Conservation (phyloP, 164 flowering plant species). For the Annona squamosa region DNA sequence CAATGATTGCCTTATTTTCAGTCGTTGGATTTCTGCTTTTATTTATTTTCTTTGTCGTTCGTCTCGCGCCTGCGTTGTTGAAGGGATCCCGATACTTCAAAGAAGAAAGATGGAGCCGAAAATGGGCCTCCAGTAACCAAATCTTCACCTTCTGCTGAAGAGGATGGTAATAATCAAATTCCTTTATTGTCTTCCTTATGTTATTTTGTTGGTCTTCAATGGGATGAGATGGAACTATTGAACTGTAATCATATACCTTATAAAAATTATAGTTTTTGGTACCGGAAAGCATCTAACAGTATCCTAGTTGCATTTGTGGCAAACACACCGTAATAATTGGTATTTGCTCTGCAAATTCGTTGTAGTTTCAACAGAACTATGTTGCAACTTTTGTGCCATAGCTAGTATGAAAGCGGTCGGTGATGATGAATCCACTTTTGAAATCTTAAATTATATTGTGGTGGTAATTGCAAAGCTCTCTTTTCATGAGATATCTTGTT, state of each 20-base stretch:
- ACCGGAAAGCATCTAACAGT: background rate
- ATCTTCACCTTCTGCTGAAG: conserved; percentile 4
- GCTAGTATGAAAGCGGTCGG: too few species aligned
- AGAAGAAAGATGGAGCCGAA: conserved; percentile 3
- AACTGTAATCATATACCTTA: too few species aligned
- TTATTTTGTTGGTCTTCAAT: background rate
- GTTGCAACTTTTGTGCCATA: too few species aligned
- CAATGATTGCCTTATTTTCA: background rate
- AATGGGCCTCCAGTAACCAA: background rate
- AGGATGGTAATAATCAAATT: conserved; percentile 1
- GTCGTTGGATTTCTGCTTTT: background rate
- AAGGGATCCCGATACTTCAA: background rate
- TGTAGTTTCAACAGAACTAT: too few species aligned
- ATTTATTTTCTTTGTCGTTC: background rate
- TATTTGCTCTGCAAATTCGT: too few species aligned
- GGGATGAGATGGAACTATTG: too few species aligned
- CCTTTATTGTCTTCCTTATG: background rate
- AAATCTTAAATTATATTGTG: background rate
- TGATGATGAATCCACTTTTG: background rate
- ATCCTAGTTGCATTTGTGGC: background rate
- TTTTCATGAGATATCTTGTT: background rate
- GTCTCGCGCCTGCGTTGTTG: background rate
- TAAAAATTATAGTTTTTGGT: too few species aligned
- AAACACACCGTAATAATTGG: background rate
- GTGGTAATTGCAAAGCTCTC: background rate